phyloP scores from a whole-genome alignment of 1,139 yeast genomes.

The Kluyveromyces marxianus region DNA sequence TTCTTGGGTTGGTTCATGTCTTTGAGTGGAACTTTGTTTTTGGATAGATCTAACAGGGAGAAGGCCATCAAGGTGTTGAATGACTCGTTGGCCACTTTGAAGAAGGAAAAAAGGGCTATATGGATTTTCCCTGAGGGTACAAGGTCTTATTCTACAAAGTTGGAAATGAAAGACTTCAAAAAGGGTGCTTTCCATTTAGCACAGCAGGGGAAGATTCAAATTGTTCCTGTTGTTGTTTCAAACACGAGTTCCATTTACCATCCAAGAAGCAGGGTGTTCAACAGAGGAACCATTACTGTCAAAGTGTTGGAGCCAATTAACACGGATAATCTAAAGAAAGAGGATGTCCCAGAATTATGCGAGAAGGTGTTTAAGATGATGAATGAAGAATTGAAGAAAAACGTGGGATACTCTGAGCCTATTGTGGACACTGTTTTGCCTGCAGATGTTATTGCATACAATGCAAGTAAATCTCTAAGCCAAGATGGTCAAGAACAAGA shows the following conservation, averaged over 20 bases:
- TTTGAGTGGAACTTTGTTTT: constrained; percentile 81
- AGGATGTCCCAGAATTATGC: constrained; percentile 49
- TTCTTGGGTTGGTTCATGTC: constrained; percentile 95
- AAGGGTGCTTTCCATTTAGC: constrained; percentile 98
- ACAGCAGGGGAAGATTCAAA: constrained; percentile 80
- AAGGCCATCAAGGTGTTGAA: constrained; percentile 71
- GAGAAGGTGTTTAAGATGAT: constrained; percentile 35
- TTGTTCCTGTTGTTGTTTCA: constrained; percentile 79
- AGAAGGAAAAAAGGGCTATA: constrained; percentile 55
- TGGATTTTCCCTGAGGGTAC: constrained; percentile 96
- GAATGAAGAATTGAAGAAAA: constrained; percentile 33
- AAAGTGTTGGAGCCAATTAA: constrained; percentile 63
- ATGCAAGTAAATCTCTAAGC: constrained; percentile 1
- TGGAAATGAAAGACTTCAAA: constrained; percentile 77
- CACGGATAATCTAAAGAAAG: constrained; percentile 51
- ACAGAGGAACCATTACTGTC: constrained; percentile 56
- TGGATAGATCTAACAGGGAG: constrained; percentile 74
- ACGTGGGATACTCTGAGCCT: constrained; percentile 38
- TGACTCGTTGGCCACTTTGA: constrained; percentile 55
- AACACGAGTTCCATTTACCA: constrained; percentile 74
- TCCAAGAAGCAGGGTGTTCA: constrained; percentile 48
- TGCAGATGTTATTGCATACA: constrained; percentile 17
- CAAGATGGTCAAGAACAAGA: constrained; percentile 7
- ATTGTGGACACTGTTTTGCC: constrained; percentile 26
- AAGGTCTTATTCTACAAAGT: constrained; percentile 63